Conservation (phyloP, 805 yeast genomes). For the Millerozyma miso region DNA sequence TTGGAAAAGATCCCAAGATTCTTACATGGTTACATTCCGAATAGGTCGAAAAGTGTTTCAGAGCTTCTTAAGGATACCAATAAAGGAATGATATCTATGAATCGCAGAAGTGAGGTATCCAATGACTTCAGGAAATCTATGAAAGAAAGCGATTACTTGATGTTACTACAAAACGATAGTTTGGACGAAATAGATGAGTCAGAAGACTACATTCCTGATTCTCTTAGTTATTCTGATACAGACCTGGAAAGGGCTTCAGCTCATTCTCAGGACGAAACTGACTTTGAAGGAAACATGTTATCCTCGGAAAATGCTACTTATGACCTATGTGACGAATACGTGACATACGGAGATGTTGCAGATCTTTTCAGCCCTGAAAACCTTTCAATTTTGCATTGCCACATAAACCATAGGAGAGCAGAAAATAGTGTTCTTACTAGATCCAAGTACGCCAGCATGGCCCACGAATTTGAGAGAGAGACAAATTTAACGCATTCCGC, state of each 20-base stretch:
- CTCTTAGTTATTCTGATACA: conserved; percentile 14
- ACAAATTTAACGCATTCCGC: too few relatives aligned
- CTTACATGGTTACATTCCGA: conserved; percentile 21
- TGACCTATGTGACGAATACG: conserved; percentile 16
- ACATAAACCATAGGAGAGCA: conserved; percentile 16
- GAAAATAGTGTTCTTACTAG: conserved; percentile 28
- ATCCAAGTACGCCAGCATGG: conserved; percentile 18
- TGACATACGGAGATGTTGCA: conserved; percentile 21
- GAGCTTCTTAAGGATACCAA: neutral
- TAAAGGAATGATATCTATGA: neutral
- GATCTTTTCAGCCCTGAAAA: conserved; percentile 18
- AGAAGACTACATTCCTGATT: conserved; percentile 25
- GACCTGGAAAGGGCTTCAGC: conserved; percentile 10
- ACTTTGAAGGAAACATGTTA: neutral
- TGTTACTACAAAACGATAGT: conserved; percentile 20
- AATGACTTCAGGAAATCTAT: neutral
- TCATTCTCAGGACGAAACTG: neutral
- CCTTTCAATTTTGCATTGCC: conserved; percentile 22
- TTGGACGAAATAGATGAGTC: conserved; percentile 38
- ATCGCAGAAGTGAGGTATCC: neutral
- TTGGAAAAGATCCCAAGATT: conserved; percentile 20
- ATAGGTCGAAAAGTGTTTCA: conserved; percentile 11
- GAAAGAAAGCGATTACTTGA: conserved; percentile 17
- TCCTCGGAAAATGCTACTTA: neutral
- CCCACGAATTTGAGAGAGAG: neutral